Base-by-base conservation (phyloP, 305 asterid species). In the Euphrasia arctica region DNA sequence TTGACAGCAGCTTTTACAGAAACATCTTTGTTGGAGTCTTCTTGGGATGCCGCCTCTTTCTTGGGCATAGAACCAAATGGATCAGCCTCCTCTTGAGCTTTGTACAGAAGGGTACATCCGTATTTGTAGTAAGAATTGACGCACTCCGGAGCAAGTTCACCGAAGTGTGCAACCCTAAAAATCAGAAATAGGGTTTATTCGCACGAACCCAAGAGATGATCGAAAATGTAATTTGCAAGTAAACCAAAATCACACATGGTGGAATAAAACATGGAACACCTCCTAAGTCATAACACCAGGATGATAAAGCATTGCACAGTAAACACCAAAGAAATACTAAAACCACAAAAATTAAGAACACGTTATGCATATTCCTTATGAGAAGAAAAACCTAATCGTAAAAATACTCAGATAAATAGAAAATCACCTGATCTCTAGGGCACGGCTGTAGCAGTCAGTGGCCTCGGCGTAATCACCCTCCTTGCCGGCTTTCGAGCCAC, bases 141-240 rank as follows among this genome's bases (percentile, higher is more conserved):
- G 72, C 98, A 92, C 67, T 87, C 90, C 43, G 91, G 91, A 71
- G 95, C 83, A 65, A 92, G 97, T 72, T 92, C 98, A 58, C 98
- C 97, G 58, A 78, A 84, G 76, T 76, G 90, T 22, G 79, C 72
- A 70, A 77, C 95, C 91, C 97, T 92, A 62, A 34, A 73, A 34
- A 32, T 32, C 6, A 28, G 60, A 56, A 56, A 32, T 49, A 63
- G 36, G 36, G 27, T 25, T 25, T 25, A 25, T 25, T 25, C 27
- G 2, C 27, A 25, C 27, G 2, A 32, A 32, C 36, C 36, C 36
- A 32, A 3, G 5, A 32, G 5, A 32, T 32, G 36, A 32, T 3
- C 5, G 36, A 4, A 32, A 32, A 32, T 32, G 5, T 32, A 32
- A 32, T 32, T 32, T 32, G 36, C 36, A 32, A 32, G 36, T 32